Evolutionary conservation across 768 basidiomycete genomes (phyloP), one percentile per base, ranked within the genome.

Genomic region (Tylopilus rubrobrunneus): DNA sequence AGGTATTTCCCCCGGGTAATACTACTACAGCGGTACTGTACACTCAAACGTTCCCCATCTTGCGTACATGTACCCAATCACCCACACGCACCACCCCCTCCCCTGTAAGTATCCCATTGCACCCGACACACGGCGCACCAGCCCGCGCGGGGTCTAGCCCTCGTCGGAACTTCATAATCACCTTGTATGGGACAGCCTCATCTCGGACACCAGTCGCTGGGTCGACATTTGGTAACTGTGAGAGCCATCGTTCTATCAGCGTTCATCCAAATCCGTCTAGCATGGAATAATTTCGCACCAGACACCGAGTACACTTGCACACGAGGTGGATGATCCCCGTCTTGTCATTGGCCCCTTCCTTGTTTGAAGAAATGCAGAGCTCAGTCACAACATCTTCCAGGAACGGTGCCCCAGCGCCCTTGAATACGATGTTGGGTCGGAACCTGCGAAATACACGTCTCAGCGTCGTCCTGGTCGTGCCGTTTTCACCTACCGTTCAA

Each of bases 361-460:
- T 50, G 12, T 58, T 60, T 8, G 77, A 71, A 29, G 78, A 78
- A 60, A 88, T 76, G 5, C 67, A 59, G 37, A 90, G 78, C 64
- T 83, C 81, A 54, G 81, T 78, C 79, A 86, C 83, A 36, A 73
- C 66, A 59, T 92, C 89, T 65, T 92, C 89, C 10, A 81, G 78
- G 64, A 88, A 92, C 5, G 88, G 80, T 4, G 76, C 77, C 2
- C 79, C 85, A 2, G 75, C 73, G 17, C 89, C 89, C 50, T 71
- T 72, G 59, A 90, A 66, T 7, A 90, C 78, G 48, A 92, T 83
- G 62, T 91, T 92, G 0, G 89, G 88, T 47, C 89, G 73, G 72
- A 89, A 92, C 62, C 88, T 89, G 59, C 21, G 50, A 25, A 43
- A 44, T 39, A n/a, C 49, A 14, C 7, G 45, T 39, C 50, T 49